Evolutionary conservation across 495 filamentous ascomycete species (phyloP), one percentile per base, ranked within the genome.

Genomic region (Podospora pseudoanserina): DNA sequence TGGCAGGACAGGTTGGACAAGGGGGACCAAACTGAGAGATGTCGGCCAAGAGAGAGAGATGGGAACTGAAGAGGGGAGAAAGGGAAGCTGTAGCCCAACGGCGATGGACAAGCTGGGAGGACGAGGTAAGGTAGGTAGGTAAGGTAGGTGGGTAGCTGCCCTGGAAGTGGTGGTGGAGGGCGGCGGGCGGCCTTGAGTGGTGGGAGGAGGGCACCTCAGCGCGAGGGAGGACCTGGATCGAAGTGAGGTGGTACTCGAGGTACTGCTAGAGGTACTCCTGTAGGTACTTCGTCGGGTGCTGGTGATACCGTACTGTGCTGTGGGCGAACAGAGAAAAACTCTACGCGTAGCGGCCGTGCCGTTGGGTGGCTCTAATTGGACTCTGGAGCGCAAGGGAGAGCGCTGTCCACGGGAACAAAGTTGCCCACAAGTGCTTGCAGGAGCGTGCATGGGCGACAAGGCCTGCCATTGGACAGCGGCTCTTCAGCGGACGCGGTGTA

Each of bases 221-320:
- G 30, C 62, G 65, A 72, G 58, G 57, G 63, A 70, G 49, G 34
- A 23, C 23, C 23, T 23, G 23, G 23, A 65, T 67, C 67, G 76
- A 75, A 23, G 23, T 23, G 30, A 5, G 30, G 71, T 75, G 73
- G 76, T 71, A 68, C 62, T 75, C 66, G 65, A 70, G 72, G 69
- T 76, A 74, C 65, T 67, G 64, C 28, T 34, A 30, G 58, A 65
- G 72, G 65, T 67, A 70, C 70, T 68, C 67, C 23, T 18, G 60
- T 5, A 32, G 60, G 13, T n/a, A 23, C 23, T 23, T 23, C 23
- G 23, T 23, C 23, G 23, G 61, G 58, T 69, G 58, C 60, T 63
- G 56, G 57, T 65, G 62, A 28, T 61, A 60, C 39, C 13, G 55
- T 58, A 53, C 60, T 49, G 26, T 13, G 23, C 23, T 23, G 23